phyloP scores from a whole-genome alignment of 106 monocot genomes.

The Dendrobium nobile region DNA sequence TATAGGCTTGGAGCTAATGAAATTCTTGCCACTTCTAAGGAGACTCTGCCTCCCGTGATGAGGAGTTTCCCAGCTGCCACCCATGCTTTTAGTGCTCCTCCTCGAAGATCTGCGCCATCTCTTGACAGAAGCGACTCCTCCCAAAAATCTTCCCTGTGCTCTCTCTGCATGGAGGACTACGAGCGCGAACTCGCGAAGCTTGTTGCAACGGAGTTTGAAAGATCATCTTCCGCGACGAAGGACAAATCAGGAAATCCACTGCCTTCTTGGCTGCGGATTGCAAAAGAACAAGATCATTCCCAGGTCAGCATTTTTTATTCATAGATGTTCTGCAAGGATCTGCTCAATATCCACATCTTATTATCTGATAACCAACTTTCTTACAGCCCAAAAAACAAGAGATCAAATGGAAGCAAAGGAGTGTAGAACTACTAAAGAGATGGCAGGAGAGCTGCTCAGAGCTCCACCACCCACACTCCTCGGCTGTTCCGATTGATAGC shows the following conservation, averaged over 20 bases:
- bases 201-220: constrained; percentile 42
- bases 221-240: constrained; percentile 26
- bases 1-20: not conserved
- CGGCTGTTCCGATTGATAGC: not conserved
- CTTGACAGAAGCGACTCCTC: not conserved
- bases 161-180: constrained; percentile 40
- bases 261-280: constrained; percentile 71
- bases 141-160: constrained; percentile 17
- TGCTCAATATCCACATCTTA: not conserved
- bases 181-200: constrained; percentile 52
- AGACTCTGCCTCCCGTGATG: not conserved
- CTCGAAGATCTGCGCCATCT: not conserved
- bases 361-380: not conserved
- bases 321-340: not conserved
- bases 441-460: constrained; percentile 34
- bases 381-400: constrained; percentile 28
- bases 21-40: not conserved
- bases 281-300: constrained; percentile 11
- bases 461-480: constrained; percentile 15
- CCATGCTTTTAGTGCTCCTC: not conserved
- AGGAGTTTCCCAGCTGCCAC: not conserved
- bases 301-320: constrained; percentile 22
- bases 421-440: constrained; percentile 38
- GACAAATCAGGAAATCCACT: constrained; percentile 13
- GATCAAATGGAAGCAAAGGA: not conserved